Evolutionary conservation across 148 eudicot genomes (phyloP).

Genomic region (Amaranthus cruentus): DNA sequence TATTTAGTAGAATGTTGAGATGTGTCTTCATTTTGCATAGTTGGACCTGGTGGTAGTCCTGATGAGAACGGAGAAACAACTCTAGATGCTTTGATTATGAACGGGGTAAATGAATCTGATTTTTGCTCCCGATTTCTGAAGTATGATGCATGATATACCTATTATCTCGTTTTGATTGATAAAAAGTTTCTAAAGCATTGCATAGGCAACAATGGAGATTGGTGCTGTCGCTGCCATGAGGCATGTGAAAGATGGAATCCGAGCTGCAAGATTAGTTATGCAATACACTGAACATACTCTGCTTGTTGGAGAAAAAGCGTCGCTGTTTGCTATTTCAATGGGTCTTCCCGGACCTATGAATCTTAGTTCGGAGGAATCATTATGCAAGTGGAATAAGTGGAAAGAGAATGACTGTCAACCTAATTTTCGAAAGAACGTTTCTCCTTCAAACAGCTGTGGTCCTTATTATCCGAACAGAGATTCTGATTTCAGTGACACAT

Average conservation of each 20-base stretch:
- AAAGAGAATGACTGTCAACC: conserved; percentile 67
- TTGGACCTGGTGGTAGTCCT: conserved; percentile 99
- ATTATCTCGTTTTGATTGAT: conserved; percentile 6
- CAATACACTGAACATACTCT: conserved; percentile 81
- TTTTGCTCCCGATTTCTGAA: background rate
- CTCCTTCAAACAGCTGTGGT: conserved; percentile 66
- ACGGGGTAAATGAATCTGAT: conserved; percentile 64
- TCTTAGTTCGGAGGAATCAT: conserved; percentile 81
- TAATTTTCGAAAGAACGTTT: conserved; percentile 70
- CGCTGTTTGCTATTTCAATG: conserved; percentile 88
- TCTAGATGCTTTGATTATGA: conserved; percentile 85
- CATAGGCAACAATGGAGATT: conserved; percentile 91
- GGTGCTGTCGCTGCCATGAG: conserved; percentile 98
- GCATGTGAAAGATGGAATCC: conserved; percentile 73
- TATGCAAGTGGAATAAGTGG: conserved; percentile 75
- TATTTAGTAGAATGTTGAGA: conserved; percentile 5
- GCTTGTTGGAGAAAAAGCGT: conserved; percentile 92
- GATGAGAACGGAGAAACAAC: conserved; percentile 97
- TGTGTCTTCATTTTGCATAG: conserved; percentile 33
- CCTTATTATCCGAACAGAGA: conserved; percentile 50
- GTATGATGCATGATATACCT: conserved; percentile 3
- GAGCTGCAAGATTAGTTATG: conserved; percentile 89
- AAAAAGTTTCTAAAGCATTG: conserved; percentile 42
- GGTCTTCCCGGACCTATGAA: conserved; percentile 91
- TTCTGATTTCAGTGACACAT: conserved; percentile 11